These are phyloP conservation scores for Brassica incana DNA, from an alignment of 345 rosid genomes.

Conservation along the genomic window DNA sequence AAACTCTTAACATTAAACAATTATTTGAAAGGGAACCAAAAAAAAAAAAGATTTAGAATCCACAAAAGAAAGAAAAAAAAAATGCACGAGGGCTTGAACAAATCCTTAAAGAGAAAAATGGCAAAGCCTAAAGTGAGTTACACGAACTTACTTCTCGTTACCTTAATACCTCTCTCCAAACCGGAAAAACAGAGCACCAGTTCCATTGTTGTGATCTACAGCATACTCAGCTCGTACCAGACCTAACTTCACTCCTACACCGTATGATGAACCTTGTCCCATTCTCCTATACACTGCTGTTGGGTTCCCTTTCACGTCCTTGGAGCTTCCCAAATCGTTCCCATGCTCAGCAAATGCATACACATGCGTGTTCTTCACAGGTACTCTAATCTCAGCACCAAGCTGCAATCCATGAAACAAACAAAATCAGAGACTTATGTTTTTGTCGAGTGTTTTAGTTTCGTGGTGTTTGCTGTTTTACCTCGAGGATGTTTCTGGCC, in stretches of 20 bases:
- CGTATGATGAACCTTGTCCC: constrained; percentile 95
- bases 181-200: constrained; percentile 87
- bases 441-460: background rate
- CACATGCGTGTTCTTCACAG: constrained; percentile 78
- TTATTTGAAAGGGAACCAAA: background rate
- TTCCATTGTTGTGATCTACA: constrained; percentile 88
- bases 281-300: constrained; percentile 87
- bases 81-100: background rate
- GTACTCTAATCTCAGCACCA: constrained; percentile 90
- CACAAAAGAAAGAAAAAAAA: background rate
- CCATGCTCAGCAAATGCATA: constrained; percentile 97
- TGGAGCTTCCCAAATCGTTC: constrained; percentile 88
- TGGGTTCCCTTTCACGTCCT: constrained; percentile 97
- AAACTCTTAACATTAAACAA: background rate
- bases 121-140: background rate
- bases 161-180: constrained; percentile 68
- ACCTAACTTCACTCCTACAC: constrained; percentile 85
- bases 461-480: constrained; percentile 22
- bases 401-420: constrained; percentile 49
- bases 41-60: background rate
- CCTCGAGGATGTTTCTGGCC: constrained; percentile 87
- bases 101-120: background rate
- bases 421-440: background rate
- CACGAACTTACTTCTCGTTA: background rate
- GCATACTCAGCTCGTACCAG: constrained; percentile 93